Evolutionary conservation across 495 filamentous ascomycete species (phyloP).

Genomic region (Penicillium alfredii): DNA sequence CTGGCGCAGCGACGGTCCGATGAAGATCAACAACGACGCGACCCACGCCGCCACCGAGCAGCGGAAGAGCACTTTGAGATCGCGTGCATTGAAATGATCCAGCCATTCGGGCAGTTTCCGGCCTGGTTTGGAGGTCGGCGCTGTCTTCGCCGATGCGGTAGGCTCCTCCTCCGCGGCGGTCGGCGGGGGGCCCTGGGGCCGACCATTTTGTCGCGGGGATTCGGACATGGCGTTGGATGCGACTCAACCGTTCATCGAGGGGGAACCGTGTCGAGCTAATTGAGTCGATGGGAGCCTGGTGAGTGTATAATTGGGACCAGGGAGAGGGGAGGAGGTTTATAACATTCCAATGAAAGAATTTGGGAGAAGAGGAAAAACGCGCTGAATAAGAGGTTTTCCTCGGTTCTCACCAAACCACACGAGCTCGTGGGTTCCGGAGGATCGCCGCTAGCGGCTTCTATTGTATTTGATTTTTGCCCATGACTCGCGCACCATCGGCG

Average conservation of each 20-base stretch:
- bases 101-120: slow-evolving; percentile 31
- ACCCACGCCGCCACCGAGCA: slow-evolving; percentile 41
- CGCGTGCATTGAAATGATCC: slow-evolving; percentile 42
- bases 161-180: slow-evolving; percentile 6
- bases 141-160: slow-evolving; percentile 2
- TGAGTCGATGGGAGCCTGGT: too few relatives aligned
- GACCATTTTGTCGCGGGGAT: slow-evolving; percentile 8
- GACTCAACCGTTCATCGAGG: not conserved
- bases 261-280: too few relatives aligned
- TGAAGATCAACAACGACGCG: slow-evolving; percentile 37
- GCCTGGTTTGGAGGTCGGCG: slow-evolving; percentile 3
- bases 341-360: too few relatives aligned
- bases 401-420: too few relatives aligned
- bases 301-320: too few relatives aligned
- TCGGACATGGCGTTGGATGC: slow-evolving; percentile 10
- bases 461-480: too few relatives aligned
- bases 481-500: too few relatives aligned
- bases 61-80: slow-evolving; percentile 41
- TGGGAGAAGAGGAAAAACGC: too few relatives aligned
- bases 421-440: too few relatives aligned
- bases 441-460: too few relatives aligned
- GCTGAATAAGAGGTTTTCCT: too few relatives aligned
- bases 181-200: slow-evolving; percentile 3
- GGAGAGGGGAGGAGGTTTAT: too few relatives aligned
- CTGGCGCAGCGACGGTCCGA: slow-evolving; percentile 22